phyloP scores from a whole-genome alignment of 805 yeast species.

The Metschnikowia rubicola region DNA sequence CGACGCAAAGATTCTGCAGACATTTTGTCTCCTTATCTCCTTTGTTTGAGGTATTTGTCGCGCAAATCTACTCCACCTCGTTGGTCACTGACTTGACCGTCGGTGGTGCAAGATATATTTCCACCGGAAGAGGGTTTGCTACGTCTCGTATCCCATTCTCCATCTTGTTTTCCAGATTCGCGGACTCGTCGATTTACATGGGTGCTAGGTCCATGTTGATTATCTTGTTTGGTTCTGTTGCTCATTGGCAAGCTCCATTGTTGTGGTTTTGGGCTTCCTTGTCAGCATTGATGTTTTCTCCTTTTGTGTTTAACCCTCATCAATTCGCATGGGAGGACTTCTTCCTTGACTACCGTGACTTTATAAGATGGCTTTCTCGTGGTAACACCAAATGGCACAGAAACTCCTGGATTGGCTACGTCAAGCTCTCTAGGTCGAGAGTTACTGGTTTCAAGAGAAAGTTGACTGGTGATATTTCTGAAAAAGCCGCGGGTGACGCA shows the following conservation, averaged over 20 bases:
- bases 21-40: constrained; percentile 74
- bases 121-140: constrained; percentile 82
- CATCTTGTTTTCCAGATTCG: constrained; percentile 64
- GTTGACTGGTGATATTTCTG: constrained; percentile 62
- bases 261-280: constrained; percentile 74
- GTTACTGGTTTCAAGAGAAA: constrained; percentile 88
- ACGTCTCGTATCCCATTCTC: constrained; percentile 67
- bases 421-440: constrained; percentile 77
- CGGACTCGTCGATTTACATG: constrained; percentile 68
- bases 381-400: constrained; percentile 88
- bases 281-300: constrained; percentile 62
- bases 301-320: constrained; percentile 74
- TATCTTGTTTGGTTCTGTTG: constrained; percentile 53
- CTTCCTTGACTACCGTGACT: constrained; percentile 62
- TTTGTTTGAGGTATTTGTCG: constrained; percentile 74
- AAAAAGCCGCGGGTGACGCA: constrained; percentile 63
- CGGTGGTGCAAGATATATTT: constrained; percentile 80
- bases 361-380: constrained; percentile 60
- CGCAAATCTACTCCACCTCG: constrained; percentile 71
- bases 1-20: constrained; percentile 57
- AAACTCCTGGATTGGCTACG: constrained; percentile 85
- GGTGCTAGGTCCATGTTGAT: constrained; percentile 77
- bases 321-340: constrained; percentile 69
- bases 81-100: constrained; percentile 62
- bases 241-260: constrained; percentile 59